A percentile compares a stretch with the other conserved stretches of the same genome.
Conservation (phyloP, 2,329 filamentous ascomycete genomes). For the Phyllosticta ampelicida region DNA sequence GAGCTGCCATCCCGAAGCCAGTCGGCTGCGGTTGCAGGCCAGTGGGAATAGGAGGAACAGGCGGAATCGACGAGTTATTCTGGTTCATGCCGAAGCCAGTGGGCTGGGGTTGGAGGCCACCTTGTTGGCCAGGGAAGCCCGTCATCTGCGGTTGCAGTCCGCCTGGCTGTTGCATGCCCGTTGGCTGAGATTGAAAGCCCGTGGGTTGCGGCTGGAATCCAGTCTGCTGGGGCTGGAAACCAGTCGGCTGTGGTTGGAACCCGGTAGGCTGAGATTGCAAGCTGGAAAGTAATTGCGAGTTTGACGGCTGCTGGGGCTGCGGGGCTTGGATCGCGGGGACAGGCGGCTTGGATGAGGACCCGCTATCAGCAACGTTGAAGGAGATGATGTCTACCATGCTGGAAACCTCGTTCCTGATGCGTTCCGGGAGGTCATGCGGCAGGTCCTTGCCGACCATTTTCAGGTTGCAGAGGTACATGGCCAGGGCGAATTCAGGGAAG, state of each 20-base stretch:
- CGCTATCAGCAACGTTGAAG: slow-evolving; percentile 72
- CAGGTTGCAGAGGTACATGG: slow-evolving; percentile 97
- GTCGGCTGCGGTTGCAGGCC: slow-evolving; percentile 46
- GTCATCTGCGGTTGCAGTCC: slow-evolving; percentile 28
- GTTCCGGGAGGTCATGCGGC: slow-evolving; percentile 65
- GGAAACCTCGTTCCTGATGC: slow-evolving; percentile 89
- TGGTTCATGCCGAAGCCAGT: slow-evolving; percentile 52
- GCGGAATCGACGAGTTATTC: slow-evolving; percentile 49
- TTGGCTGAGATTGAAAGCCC: slow-evolving; percentile 43
- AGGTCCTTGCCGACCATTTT: slow-evolving; percentile 79
- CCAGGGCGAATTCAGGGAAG: slow-evolving; percentile 93
- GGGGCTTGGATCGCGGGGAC: slow-evolving; percentile 42
- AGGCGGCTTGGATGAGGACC: slow-evolving; percentile 25
- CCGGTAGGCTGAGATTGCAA: slow-evolving; percentile 44
- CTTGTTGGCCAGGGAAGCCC: slow-evolving; percentile 34
- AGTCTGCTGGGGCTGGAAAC: slow-evolving; percentile 72
- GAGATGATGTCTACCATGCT: slow-evolving; percentile 99
- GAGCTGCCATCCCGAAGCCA: slow-evolving; percentile 38
- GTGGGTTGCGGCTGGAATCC: slow-evolving; percentile 29
- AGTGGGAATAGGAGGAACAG: slow-evolving; percentile 72
- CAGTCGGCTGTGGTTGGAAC: slow-evolving; percentile 71
- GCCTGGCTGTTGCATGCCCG: not conserved
- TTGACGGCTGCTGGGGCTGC: slow-evolving; percentile 57
- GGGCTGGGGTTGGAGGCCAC: slow-evolving; percentile 63
- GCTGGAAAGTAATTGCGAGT: slow-evolving; percentile 47